phyloP scores from a whole-genome alignment of 139 green algal genomes.

The Coelastrella sp. region DNA sequence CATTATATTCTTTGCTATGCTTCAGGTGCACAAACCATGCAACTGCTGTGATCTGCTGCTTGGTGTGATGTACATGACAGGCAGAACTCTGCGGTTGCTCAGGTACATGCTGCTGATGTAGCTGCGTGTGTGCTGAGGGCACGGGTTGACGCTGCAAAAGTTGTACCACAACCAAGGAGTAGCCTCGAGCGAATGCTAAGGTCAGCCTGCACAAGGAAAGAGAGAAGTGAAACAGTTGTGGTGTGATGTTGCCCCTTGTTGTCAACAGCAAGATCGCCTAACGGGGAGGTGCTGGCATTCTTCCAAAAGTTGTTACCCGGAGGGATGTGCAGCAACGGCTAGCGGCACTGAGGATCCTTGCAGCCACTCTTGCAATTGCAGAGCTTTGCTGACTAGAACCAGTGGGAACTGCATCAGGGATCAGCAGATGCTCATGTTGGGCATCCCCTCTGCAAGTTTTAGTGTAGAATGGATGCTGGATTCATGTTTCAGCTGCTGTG shows the following conservation, averaged over 20 bases:
- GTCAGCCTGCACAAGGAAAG: slow-evolving; percentile 10
- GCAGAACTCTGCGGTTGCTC: not conserved
- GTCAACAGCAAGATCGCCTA: not conserved
- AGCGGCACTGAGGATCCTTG: not conserved
- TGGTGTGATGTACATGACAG: not conserved
- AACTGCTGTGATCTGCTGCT: slow-evolving; percentile 19
- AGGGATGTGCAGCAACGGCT: slow-evolving; percentile 28
- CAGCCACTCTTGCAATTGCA: slow-evolving; percentile 14
- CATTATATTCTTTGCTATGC: not conserved
- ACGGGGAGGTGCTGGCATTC: not conserved
- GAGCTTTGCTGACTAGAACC: not conserved
- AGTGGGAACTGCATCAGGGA: not conserved
- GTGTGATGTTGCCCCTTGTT: not conserved
- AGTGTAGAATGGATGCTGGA: too few species aligned
- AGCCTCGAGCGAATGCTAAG: slow-evolving; percentile 15
- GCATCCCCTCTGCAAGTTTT: too few species aligned
- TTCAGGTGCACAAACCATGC: slow-evolving; percentile 43
- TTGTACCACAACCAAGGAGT: not conserved
- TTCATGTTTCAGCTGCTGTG: too few species aligned
- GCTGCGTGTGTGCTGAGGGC: not conserved
- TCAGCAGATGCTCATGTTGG: not conserved
- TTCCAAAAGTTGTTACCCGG: not conserved
- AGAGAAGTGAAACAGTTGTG: not conserved
- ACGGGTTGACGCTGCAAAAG: not conserved
- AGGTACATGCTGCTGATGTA: not conserved